These are phyloP conservation scores for Penicillium canescens DNA, from an alignment of 495 filamentous ascomycete genomes.

Conservation along the genomic window DNA sequence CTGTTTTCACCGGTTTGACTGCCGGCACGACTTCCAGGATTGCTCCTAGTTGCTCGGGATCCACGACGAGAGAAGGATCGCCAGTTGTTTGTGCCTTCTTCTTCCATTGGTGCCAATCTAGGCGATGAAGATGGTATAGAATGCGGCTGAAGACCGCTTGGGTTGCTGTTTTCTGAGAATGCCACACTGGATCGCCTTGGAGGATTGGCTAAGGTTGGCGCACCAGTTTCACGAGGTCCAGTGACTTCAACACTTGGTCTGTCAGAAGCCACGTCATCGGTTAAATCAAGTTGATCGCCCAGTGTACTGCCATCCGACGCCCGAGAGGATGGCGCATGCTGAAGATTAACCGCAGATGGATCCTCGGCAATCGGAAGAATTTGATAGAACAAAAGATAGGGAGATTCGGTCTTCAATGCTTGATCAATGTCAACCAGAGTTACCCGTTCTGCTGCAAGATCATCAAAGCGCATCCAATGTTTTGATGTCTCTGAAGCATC, in stretches of 20 bases:
- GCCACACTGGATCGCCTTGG: slow-evolving; percentile 25
- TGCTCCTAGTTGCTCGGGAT: slow-evolving; percentile 54
- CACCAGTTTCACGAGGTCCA: slow-evolving; percentile 21
- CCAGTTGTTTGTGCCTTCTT: slow-evolving; percentile 52
- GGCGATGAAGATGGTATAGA: slow-evolving; percentile 49
- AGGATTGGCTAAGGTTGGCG: slow-evolving; percentile 1
- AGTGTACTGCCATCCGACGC: slow-evolving; percentile 33
- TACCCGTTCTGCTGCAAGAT: slow-evolving; percentile 72
- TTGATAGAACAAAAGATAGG: slow-evolving; percentile 94
- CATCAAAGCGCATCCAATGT: slow-evolving; percentile 89
- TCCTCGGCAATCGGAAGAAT: slow-evolving; percentile 82
- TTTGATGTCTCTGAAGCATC: slow-evolving; percentile 55
- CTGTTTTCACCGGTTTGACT: slow-evolving; percentile 69
- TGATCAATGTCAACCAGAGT: slow-evolving; percentile 74
- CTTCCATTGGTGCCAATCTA: slow-evolving; percentile 43
- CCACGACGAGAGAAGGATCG: slow-evolving; percentile 58
- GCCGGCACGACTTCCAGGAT: slow-evolving; percentile 62
- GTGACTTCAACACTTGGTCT: slow-evolving; percentile 48
- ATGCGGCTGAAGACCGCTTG: slow-evolving; percentile 36
- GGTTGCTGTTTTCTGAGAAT: slow-evolving; percentile 32
- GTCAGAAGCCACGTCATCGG: slow-evolving; percentile 26
- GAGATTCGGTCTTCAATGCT: slow-evolving; percentile 77
- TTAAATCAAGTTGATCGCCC: slow-evolving; percentile 3
- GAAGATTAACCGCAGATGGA: slow-evolving; percentile 50
- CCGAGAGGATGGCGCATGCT: slow-evolving; percentile 57